phyloP scores from a whole-genome alignment of 2,329 filamentous ascomycete species.

The Ophiocordyceps unilateralis region DNA sequence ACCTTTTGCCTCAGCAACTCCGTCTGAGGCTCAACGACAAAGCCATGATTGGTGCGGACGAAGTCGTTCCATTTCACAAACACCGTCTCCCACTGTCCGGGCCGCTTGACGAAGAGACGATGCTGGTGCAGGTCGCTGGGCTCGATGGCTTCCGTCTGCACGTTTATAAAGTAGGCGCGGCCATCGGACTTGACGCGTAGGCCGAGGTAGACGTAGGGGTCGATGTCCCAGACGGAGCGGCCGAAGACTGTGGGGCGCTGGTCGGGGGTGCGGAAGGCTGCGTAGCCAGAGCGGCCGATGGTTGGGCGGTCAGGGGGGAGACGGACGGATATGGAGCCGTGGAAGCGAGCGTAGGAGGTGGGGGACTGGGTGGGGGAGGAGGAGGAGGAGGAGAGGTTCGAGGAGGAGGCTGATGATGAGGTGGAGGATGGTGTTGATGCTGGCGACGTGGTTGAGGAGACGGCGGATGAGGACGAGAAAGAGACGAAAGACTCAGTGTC shows the following conservation, averaged over 20 bases:
- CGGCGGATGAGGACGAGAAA: conserved; percentile 8
- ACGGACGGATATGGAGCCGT: conserved; percentile 74
- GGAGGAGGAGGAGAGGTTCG: too few relatives aligned
- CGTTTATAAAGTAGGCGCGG: conserved; percentile 81
- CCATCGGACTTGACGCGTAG: conserved; percentile 82
- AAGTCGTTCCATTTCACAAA: conserved; percentile 82
- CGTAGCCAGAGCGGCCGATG: conserved; percentile 68
- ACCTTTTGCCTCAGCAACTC: conserved; percentile 80
- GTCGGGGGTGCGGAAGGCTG: conserved; percentile 75
- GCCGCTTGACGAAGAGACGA: conserved; percentile 58
- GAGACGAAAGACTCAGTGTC: too few relatives aligned
- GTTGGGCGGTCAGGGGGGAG: conserved; percentile 60
- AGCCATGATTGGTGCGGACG: conserved; percentile 83
- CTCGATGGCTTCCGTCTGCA: conserved; percentile 87
- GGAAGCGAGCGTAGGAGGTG: conserved; percentile 54
- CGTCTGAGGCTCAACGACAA: conserved; percentile 81
- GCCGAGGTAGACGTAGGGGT: conserved; percentile 74
- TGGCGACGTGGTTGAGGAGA: neutral
- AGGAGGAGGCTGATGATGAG: neutral
- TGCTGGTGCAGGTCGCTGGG: conserved; percentile 96
- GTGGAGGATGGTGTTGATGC: neutral
- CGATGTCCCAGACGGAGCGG: conserved; percentile 71
- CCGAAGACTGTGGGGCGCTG: conserved; percentile 69
- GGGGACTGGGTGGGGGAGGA: too few relatives aligned
- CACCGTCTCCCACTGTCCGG: conserved; percentile 91